phyloP scores from a whole-genome alignment of 257 asterid species.

The Solanum chiquidenum region DNA sequence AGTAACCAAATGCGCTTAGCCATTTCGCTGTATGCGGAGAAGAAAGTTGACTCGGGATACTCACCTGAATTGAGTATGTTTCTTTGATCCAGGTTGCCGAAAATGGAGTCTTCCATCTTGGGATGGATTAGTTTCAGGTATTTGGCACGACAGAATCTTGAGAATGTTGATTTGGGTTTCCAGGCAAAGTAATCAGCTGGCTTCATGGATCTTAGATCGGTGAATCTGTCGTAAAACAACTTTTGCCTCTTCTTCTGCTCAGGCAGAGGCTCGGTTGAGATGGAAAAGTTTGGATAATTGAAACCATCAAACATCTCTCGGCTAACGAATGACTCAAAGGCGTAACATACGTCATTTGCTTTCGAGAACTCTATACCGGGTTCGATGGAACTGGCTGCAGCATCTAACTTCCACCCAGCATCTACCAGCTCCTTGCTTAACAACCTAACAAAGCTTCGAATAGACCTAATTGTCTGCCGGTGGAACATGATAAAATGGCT shows the following conservation, averaged over 20 bases:
- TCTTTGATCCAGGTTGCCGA: constrained; percentile 45
- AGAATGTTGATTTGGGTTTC: constrained; percentile 71
- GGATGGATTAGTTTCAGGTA: constrained; percentile 49
- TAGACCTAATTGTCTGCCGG: constrained; percentile 39
- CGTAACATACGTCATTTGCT: constrained; percentile 39
- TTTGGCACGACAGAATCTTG: constrained; percentile 44
- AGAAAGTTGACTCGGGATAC: constrained; percentile 48
- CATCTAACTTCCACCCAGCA: constrained; percentile 67
- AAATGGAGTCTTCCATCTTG: constrained; percentile 54
- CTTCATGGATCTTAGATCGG: constrained; percentile 40
- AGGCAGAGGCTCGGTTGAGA: background rate
- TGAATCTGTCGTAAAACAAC: constrained; percentile 35
- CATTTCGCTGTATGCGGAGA: constrained; percentile 49
- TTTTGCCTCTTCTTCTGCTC: constrained; percentile 11
- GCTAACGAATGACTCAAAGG: constrained; percentile 66
- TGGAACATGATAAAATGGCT: constrained; percentile 39
- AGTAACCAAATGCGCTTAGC: constrained; percentile 74
- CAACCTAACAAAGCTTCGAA: constrained; percentile 50
- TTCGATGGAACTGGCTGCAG: constrained; percentile 50
- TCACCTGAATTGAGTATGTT: constrained; percentile 37
- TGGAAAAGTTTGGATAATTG: constrained; percentile 34
- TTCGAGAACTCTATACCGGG: constrained; percentile 47
- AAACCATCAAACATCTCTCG: constrained; percentile 71
- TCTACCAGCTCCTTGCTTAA: constrained; percentile 49
- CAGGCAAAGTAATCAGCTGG: constrained; percentile 46